A percentile compares a stretch with the other conserved stretches of the same genome.
phyloP scores from a whole-genome alignment of 2,329 filamentous ascomycete species.

The Grosmannia penicillata region DNA sequence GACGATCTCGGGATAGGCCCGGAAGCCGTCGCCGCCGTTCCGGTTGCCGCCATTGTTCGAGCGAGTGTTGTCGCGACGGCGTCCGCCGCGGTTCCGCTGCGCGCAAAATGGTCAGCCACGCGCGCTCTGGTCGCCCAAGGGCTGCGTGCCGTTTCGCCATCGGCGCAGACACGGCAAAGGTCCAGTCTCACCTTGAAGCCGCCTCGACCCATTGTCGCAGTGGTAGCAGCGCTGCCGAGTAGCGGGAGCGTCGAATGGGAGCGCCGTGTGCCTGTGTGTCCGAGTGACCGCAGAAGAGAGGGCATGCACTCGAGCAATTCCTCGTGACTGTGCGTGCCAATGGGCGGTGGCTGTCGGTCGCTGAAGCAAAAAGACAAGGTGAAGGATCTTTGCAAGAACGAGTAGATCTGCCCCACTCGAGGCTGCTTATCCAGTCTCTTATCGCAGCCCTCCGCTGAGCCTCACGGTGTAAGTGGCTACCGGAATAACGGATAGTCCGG shows the following conservation, averaged over 20 bases:
- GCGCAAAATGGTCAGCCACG: background rate
- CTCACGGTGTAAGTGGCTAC: too few relatives aligned
- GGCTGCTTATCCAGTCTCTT: too few relatives aligned
- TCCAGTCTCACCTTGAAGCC: constrained; percentile 9
- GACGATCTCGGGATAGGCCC: constrained; percentile 41
- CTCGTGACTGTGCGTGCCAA: too few relatives aligned
- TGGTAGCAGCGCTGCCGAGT: background rate
- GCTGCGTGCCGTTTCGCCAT: background rate
- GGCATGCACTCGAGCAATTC: too few relatives aligned
- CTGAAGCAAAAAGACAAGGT: too few relatives aligned
- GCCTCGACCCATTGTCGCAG: constrained; percentile 9
- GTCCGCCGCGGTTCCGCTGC: constrained; percentile 16
- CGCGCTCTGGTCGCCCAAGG: background rate
- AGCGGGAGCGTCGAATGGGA: background rate
- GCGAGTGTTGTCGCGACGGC: constrained; percentile 17
- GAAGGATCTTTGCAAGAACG: too few relatives aligned
- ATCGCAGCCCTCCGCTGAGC: too few relatives aligned
- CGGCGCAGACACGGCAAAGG: background rate
- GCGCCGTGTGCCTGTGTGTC: background rate
- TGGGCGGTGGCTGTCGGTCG: too few relatives aligned
- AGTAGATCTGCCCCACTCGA: too few relatives aligned
- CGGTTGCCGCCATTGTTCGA: constrained; percentile 8
- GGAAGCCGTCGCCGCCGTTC: background rate
- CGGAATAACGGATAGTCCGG: too few relatives aligned
- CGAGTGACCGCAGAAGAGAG: too few relatives aligned